Conservation (phyloP, 768 basidiomycete genomes). For the Exsudoporus frostii region DNA sequence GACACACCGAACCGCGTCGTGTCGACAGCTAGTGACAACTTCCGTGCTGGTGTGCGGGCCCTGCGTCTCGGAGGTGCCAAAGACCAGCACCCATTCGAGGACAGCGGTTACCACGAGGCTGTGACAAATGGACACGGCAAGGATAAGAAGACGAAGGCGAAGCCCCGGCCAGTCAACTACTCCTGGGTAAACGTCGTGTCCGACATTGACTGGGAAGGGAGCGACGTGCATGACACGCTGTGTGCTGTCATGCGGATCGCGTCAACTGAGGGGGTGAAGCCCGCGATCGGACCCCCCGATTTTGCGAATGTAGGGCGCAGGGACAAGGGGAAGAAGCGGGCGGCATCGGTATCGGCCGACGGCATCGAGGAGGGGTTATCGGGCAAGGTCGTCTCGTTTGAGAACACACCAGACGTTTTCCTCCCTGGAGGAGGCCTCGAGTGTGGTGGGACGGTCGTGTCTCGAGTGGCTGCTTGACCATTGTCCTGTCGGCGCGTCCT, state of each 20-base stretch:
- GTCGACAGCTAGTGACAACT: conserved; percentile 68
- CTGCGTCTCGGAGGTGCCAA: conserved; percentile 36
- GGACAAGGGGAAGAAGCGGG: conserved; percentile 30
- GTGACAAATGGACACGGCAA: conserved; percentile 21
- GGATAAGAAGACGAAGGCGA: conserved; percentile 30
- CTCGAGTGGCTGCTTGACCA: conserved; percentile 27
- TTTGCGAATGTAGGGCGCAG: conserved; percentile 15
- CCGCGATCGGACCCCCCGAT: conserved; percentile 20
- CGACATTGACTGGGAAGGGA: conserved; percentile 82
- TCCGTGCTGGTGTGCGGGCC: conserved; percentile 68
- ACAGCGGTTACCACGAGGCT: conserved; percentile 24
- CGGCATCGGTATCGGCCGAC: conserved; percentile 5
- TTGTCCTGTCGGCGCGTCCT: neutral
- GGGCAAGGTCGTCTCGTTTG: conserved; percentile 34
- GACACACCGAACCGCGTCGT: conserved; percentile 62
- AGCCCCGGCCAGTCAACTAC: conserved; percentile 58
- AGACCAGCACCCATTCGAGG: conserved; percentile 26
- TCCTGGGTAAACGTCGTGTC: conserved; percentile 79
- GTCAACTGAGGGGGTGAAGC: conserved; percentile 32
- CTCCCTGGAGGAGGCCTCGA: conserved; percentile 28
- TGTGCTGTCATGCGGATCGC: conserved; percentile 39
- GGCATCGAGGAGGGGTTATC: conserved; percentile 16
- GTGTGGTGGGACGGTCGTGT: conserved; percentile 35
- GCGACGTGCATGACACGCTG: conserved; percentile 59
- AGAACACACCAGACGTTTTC: conserved; percentile 33